Evolutionary conservation across 352 stramenopile genomes (phyloP).

Genomic region (Blastocystis sp.): DNA sequence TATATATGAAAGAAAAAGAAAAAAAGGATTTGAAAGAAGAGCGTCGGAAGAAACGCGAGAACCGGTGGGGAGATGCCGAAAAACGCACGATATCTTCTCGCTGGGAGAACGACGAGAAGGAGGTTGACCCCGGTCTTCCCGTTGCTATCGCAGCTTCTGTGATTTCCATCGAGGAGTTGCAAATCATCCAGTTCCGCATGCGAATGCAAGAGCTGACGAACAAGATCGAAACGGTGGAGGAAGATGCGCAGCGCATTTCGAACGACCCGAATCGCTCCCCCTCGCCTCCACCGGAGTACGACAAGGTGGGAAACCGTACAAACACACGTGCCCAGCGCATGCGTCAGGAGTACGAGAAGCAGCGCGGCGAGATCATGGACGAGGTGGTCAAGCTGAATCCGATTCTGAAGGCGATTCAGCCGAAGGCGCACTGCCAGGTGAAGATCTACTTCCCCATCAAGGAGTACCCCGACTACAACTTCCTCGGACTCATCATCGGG

Average conservation of each 20-base stretch:
- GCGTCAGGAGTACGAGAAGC: constrained; percentile 79
- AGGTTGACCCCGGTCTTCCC: constrained; percentile 27
- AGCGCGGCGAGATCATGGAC: constrained; percentile 85
- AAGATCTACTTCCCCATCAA: constrained; percentile 95
- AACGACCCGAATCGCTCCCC: constrained; percentile 78
- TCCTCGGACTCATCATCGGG: constrained; percentile 98
- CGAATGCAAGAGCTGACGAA: constrained; percentile 52
- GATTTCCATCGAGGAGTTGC: constrained; percentile 58
- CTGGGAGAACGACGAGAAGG: constrained; percentile 57
- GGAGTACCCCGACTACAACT: constrained; percentile 97
- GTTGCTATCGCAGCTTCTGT: not conserved
- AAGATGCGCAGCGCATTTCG: constrained; percentile 60
- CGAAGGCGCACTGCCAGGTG: constrained; percentile 80
- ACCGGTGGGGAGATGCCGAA: constrained; percentile 52
- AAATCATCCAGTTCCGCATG: constrained; percentile 57
- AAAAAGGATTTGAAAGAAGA: constrained; percentile 24
- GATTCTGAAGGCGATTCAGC: constrained; percentile 61
- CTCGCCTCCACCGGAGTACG: constrained; percentile 87
- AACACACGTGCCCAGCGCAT: constrained; percentile 92
- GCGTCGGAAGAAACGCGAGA: not conserved
- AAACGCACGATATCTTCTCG: not conserved
- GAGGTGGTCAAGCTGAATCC: constrained; percentile 89
- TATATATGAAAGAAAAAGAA: constrained; percentile 76
- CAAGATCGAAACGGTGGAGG: constrained; percentile 61
- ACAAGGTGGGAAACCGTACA: constrained; percentile 83